These are phyloP conservation scores for Trichoderma citrinoviride DNA, from an alignment of 2,329 filamentous ascomycete species.

Conservation along the genomic window DNA sequence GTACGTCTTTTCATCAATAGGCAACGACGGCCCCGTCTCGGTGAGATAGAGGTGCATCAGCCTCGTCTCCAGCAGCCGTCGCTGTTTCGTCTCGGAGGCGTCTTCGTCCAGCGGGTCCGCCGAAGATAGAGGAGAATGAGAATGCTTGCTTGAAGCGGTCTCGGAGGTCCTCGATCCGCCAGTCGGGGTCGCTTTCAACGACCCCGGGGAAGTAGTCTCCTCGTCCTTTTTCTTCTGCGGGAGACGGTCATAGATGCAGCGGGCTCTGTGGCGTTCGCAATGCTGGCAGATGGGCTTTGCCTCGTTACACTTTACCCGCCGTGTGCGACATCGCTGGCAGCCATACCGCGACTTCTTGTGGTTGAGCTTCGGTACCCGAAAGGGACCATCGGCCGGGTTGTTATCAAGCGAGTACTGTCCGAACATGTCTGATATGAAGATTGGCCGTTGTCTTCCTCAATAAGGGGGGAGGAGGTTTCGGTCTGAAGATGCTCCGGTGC, in stretches of 20 bases:
- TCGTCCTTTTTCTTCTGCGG: neutral
- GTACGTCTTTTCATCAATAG: constrained; percentile 24
- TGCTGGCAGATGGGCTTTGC: constrained; percentile 25
- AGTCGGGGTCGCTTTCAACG: neutral
- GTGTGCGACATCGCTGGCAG: constrained; percentile 25
- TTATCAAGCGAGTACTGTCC: constrained; percentile 19
- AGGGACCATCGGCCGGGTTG: constrained; percentile 1
- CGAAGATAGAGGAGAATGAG: constrained; percentile 2
- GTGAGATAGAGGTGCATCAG: constrained; percentile 27
- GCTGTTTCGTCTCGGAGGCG: constrained; percentile 23
- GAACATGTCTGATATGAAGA: constrained; percentile 20
- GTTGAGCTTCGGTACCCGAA: constrained; percentile 24
- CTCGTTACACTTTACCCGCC: constrained; percentile 25
- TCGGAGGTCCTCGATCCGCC: neutral
- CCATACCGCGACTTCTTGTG: constrained; percentile 27
- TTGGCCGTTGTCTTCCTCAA: neutral
- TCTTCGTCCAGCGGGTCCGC: constrained; percentile 18
- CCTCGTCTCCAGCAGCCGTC: constrained; percentile 23
- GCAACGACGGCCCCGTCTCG: constrained; percentile 20
- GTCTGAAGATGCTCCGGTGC: neutral
- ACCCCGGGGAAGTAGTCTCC: constrained; percentile 4
- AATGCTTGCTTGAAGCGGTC: neutral
- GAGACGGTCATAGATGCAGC: constrained; percentile 26
- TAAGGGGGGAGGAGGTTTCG: too few relatives aligned
- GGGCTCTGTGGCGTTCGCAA: constrained; percentile 22